Evolutionary conservation across 179 eudicot genomes (phyloP).

Genomic region (Monotropa hypopitys): DNA sequence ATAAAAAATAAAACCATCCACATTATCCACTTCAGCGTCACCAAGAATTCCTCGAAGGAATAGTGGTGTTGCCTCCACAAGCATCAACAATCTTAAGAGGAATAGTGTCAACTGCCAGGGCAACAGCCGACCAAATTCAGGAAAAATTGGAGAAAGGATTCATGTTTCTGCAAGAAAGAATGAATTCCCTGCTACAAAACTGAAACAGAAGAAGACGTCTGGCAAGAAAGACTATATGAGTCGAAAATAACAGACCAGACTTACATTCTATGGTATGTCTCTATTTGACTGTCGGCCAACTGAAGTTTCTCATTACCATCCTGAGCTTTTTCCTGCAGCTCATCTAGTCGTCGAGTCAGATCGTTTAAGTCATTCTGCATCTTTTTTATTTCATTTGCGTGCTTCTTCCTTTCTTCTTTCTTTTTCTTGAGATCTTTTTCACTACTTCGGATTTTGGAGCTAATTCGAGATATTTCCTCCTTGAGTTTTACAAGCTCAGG

Average conservation of each 20-base stretch:
- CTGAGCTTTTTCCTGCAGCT: constrained; percentile 46
- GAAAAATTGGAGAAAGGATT: background rate
- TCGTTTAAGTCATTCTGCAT: constrained; percentile 59
- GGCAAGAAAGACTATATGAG: background rate
- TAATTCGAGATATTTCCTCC: constrained; percentile 65
- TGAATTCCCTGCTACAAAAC: background rate
- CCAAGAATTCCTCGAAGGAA: background rate
- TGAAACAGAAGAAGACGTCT: background rate
- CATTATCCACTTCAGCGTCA: background rate
- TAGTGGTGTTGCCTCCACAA: background rate
- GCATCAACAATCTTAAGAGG: background rate
- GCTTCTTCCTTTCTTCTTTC: constrained; percentile 68
- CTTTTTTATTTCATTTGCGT: constrained; percentile 53
- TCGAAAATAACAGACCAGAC: constrained; percentile 13
- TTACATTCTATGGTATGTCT: constrained; percentile 73
- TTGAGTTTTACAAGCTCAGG: constrained; percentile 66
- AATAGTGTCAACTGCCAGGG: background rate
- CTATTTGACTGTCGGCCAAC: constrained; percentile 56
- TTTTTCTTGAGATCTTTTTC: constrained; percentile 79
- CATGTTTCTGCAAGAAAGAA: background rate
- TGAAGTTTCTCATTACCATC: constrained; percentile 75
- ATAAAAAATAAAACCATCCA: background rate
- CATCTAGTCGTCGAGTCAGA: constrained; percentile 41
- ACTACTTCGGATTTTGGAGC: constrained; percentile 61
- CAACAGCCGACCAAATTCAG: background rate